Conservation (phyloP, 495 filamentous ascomycete species). For the Poronia punctata region DNA sequence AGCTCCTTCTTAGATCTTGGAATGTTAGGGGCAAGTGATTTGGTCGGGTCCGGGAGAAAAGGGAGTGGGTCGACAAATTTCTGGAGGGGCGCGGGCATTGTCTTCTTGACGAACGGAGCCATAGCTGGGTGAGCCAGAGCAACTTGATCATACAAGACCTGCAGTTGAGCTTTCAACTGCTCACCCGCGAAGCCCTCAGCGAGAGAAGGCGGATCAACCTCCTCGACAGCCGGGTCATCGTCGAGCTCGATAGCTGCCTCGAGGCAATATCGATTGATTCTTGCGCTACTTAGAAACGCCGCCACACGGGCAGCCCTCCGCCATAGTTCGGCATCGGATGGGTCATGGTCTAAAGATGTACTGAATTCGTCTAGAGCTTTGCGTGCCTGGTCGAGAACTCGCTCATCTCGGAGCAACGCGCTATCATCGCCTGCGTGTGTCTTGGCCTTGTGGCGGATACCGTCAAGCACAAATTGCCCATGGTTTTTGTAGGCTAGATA, state of each 20-base stretch:
- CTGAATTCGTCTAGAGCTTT: constrained; percentile 56
- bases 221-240: constrained; percentile 61
- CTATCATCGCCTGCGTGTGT: constrained; percentile 22
- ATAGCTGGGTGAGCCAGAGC: constrained; percentile 62
- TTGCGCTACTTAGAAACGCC: constrained; percentile 63
- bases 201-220: constrained; percentile 68
- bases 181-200: constrained; percentile 81
- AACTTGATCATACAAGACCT: constrained; percentile 63
- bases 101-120: constrained; percentile 52
- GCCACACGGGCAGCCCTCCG: constrained; percentile 73
- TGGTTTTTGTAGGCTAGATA: constrained; percentile 94
- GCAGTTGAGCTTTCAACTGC: constrained; percentile 61
- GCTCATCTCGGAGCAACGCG: constrained; percentile 30
- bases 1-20: constrained; percentile 38
- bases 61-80: constrained; percentile 69
- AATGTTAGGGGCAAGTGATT: constrained; percentile 23
- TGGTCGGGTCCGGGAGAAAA: constrained; percentile 57
- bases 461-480: constrained; percentile 80
- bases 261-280: constrained; percentile 77
- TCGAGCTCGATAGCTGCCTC: constrained; percentile 87
- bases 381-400: constrained; percentile 33
- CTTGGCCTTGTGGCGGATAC: constrained; percentile 46
- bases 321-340: constrained; percentile 93
- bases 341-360: constrained; percentile 78
- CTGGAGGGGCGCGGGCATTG: constrained; percentile 55